Evolutionary conservation across 1,284 basidiomycete genomes (phyloP), one percentile per base, ranked within the genome.

Genomic region (Clitocybe nebularis): DNA sequence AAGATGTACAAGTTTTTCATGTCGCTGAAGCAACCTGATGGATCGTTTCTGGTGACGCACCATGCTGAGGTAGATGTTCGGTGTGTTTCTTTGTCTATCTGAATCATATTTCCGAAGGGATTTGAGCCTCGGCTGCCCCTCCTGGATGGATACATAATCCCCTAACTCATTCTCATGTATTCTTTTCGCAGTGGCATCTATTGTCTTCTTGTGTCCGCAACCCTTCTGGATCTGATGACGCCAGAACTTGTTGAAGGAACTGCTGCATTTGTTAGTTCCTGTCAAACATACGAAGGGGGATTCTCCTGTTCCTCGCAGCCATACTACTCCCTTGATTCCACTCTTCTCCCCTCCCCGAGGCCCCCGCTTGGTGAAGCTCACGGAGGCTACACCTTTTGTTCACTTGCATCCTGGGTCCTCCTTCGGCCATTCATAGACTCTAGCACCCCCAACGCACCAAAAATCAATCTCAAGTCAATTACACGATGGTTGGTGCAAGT

Each of bases 251-350:
- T 95, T 1, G 62, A 61, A n/a, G 79, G 79, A 1, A 77, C 76
- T 0, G 70, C 81, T 1, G 72, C 65, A 7, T 88, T 86, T 64
- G 64, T 88, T 38, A 76, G 74, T 1, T 87, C 84, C 7, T 97
- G 93, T 59, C 96, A 99, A 64, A 99, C 94, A 0, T 99, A 95
- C 67, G 96, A 99, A 66, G 96, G 96, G 25, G 95, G 96, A 0
- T 94, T 99, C 57, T 79, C 93, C 0, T 89, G 87, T 3, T 75
- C 91, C 0, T 89, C 90, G 0, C 84, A 89, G 41, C 82, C 89
- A 0, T 79, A 75, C 41, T 80, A 71, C 47, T 56, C 63, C 11
- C 47, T 59, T 7, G 40, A 49, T 3, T 51, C 54, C 41, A 56
- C 58, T 48, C 55, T 61, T 25, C 56, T 55, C 16, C 52, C 55